Evolutionary conservation across 1,284 basidiomycete genomes (phyloP).

Genomic region (Rhodotorula mucilaginosa): DNA sequence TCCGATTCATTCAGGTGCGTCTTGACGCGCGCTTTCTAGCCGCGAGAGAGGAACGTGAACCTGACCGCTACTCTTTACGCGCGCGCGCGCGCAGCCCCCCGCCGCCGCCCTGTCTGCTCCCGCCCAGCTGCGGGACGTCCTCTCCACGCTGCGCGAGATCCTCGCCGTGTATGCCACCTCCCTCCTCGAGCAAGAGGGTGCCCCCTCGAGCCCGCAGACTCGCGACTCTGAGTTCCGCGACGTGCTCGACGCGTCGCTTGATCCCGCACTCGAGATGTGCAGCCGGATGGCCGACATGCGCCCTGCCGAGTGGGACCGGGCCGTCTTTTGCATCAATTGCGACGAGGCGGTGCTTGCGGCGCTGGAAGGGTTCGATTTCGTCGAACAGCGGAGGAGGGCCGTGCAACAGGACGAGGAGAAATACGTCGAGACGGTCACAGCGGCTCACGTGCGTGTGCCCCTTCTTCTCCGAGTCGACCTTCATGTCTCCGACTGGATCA

Average conservation of each 20-base stretch:
- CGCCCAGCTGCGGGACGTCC: slow-evolving; percentile 71
- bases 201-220: slow-evolving; percentile 36
- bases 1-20: slow-evolving; percentile 68
- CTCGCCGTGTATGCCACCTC: slow-evolving; percentile 83
- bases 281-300: slow-evolving; percentile 63
- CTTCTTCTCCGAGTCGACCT: not conserved
- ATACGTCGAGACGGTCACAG: slow-evolving; percentile 64
- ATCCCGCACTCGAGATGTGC: slow-evolving; percentile 77
- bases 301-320: slow-evolving; percentile 64
- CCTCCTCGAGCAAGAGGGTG: slow-evolving; percentile 57
- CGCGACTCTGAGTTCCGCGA: slow-evolving; percentile 61
- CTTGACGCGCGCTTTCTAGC: not conserved
- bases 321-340: slow-evolving; percentile 80
- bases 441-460: slow-evolving; percentile 71
- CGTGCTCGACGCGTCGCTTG: slow-evolving; percentile 75
- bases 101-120: slow-evolving; percentile 75
- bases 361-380: slow-evolving; percentile 56
- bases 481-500: too few relatives aligned
- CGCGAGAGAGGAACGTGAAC: too few relatives aligned
- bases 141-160: slow-evolving; percentile 78
- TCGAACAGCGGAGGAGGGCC: slow-evolving; percentile 59
- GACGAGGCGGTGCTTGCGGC: slow-evolving; percentile 71
- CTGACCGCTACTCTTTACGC: not conserved
- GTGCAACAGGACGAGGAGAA: slow-evolving; percentile 65
- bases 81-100: slow-evolving; percentile 58